Conservation (phyloP, 495 filamentous ascomycete species). For the Podospora anserina region DNA sequence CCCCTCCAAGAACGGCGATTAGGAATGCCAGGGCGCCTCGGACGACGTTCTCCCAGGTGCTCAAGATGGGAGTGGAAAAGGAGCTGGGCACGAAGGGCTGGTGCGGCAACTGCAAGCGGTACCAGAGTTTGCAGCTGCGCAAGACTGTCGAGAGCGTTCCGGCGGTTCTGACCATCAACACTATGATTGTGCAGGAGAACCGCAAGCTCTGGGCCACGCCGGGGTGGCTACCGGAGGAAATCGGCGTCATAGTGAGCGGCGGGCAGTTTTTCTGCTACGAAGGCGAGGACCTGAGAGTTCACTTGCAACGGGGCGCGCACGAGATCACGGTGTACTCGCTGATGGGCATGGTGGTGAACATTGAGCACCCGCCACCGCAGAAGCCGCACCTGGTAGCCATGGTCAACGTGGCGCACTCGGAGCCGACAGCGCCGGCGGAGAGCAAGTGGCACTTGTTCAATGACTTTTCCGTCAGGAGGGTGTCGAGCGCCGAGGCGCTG, state of each 20-base stretch:
- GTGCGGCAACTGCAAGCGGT: constrained; percentile 83
- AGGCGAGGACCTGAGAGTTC: constrained; percentile 75
- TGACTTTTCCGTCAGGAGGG: constrained; percentile 86
- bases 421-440: constrained; percentile 47
- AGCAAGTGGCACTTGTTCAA: constrained; percentile 93
- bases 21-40: constrained; percentile 55
- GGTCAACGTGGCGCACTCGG: constrained; percentile 79
- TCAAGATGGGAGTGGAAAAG: constrained; percentile 82
- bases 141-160: constrained; percentile 78
- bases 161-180: constrained; percentile 78
- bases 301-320: constrained; percentile 58
- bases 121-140: constrained; percentile 73
- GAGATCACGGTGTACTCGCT: constrained; percentile 83
- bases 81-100: constrained; percentile 80
- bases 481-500: constrained; percentile 74
- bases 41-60: constrained; percentile 70
- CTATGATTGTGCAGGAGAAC: constrained; percentile 57
- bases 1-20: constrained; percentile 39
- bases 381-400: constrained; percentile 89
- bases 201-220: constrained; percentile 75
- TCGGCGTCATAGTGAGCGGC: constrained; percentile 78
- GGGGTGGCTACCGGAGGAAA: constrained; percentile 87
- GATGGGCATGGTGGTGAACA: constrained; percentile 84
- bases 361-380: constrained; percentile 76
- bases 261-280: constrained; percentile 88